These are phyloP conservation scores for Orbilia quercus DNA, from an alignment of 2,329 filamentous ascomycete species.

Conservation along the genomic window DNA sequence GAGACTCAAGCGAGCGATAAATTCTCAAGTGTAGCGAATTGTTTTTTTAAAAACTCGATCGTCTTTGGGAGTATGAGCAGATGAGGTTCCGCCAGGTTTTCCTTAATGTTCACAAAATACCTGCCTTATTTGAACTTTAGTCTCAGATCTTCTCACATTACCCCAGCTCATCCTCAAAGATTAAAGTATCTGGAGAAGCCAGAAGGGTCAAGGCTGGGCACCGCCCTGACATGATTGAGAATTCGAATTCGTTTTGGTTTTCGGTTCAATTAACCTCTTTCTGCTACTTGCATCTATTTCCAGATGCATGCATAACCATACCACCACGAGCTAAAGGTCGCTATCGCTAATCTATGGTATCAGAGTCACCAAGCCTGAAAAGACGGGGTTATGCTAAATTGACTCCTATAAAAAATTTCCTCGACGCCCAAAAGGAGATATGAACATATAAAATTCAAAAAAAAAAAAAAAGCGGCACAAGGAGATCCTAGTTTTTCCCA, in stretches of 20 bases:
- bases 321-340: constrained; percentile 3
- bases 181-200: too few relatives aligned
- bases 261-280: background rate
- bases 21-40: constrained; percentile 1
- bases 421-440: too few relatives aligned
- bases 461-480: too few relatives aligned
- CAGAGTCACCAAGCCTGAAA: too few relatives aligned
- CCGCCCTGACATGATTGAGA: too few relatives aligned
- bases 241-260: background rate
- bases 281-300: background rate
- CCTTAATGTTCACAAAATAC: background rate
- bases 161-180: too few relatives aligned
- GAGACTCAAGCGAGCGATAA: constrained; percentile 26
- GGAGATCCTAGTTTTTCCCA: too few relatives aligned
- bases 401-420: background rate
- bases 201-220: too few relatives aligned
- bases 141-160: too few relatives aligned
- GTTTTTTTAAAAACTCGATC: constrained; percentile 1
- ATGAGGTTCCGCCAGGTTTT: too few relatives aligned
- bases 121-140: background rate
- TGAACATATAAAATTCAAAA: too few relatives aligned
- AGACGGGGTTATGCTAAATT: background rate
- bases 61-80: background rate
- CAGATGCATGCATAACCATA: background rate
- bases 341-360: background rate